phyloP scores from a whole-genome alignment of 106 monocot genomes.

The Dactylorhiza incarnata region DNA sequence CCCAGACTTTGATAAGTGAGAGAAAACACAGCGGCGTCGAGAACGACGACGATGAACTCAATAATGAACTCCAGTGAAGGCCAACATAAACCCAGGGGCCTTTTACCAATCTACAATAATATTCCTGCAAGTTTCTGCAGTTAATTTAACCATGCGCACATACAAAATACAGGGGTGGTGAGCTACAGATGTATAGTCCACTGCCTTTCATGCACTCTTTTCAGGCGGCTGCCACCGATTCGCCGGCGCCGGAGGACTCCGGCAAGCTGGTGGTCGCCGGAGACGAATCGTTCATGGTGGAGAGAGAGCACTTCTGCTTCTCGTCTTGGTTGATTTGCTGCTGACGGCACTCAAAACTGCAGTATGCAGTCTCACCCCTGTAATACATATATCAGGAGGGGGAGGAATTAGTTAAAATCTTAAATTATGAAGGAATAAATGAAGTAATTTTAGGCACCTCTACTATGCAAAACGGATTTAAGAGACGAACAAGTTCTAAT shows the following conservation, averaged over 20 bases:
- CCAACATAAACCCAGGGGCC: background rate
- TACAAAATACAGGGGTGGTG: background rate
- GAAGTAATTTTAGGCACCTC: background rate
- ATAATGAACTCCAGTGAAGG: background rate
- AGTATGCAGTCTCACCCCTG: conserved; percentile 69
- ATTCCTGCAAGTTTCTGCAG: background rate
- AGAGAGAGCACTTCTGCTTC: conserved; percentile 35
- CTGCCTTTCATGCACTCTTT: background rate
- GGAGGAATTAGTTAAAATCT: background rate
- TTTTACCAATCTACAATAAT: background rate
- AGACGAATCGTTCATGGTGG: conserved; percentile 3
- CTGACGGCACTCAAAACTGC: conserved; percentile 52
- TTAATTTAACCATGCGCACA: background rate
- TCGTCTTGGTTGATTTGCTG: conserved; percentile 48
- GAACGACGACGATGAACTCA: background rate
- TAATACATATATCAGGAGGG: background rate
- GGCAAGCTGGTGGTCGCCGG: background rate
- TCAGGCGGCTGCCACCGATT: conserved; percentile 23
- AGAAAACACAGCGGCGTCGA: background rate
- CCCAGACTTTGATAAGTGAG: background rate
- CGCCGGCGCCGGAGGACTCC: conserved; percentile 4
- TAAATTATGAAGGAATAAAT: background rate
- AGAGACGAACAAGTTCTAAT: background rate
- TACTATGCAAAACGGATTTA: background rate
- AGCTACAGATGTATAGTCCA: background rate